phyloP scores from a whole-genome alignment of 1,284 basidiomycete species.

The Ustilago esculenta region DNA sequence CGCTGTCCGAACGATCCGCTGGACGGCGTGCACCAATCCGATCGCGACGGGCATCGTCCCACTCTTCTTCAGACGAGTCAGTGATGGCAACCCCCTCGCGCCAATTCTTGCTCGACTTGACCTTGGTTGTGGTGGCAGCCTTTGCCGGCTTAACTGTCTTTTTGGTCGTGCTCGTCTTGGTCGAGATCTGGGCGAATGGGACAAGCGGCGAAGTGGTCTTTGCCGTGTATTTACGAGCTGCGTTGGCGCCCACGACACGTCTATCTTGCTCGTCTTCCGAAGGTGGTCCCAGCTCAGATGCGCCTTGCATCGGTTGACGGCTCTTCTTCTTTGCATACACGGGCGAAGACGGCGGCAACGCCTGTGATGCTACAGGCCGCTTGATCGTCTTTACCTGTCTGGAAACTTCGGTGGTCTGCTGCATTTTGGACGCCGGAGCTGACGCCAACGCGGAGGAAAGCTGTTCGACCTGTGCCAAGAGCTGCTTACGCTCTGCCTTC shows the following conservation, averaged over 20 bases:
- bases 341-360: constrained; percentile 33
- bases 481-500: constrained; percentile 40
- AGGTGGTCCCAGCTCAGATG: constrained; percentile 33
- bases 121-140: constrained; percentile 1
- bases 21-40: not conserved
- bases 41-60: constrained; percentile 2
- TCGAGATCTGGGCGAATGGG: constrained; percentile 29
- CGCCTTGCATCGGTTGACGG: constrained; percentile 44
- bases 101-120: constrained; percentile 35
- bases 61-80: constrained; percentile 36
- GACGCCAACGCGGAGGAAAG: constrained; percentile 18
- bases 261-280: constrained; percentile 30
- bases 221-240: constrained; percentile 13
- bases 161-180: constrained; percentile 11
- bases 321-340: constrained; percentile 37
- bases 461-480: constrained; percentile 26
- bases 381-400: constrained; percentile 11
- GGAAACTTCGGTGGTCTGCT: not conserved
- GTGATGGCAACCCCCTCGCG: constrained; percentile 40
- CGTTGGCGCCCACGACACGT: constrained; percentile 2
- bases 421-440: not conserved
- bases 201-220: constrained; percentile 31
- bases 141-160: constrained; percentile 17
- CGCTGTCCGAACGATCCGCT: constrained; percentile 3
- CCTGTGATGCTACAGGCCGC: constrained; percentile 5